Conservation (phyloP, 495 filamentous ascomycete genomes). For the Podospora fimiseda region DNA sequence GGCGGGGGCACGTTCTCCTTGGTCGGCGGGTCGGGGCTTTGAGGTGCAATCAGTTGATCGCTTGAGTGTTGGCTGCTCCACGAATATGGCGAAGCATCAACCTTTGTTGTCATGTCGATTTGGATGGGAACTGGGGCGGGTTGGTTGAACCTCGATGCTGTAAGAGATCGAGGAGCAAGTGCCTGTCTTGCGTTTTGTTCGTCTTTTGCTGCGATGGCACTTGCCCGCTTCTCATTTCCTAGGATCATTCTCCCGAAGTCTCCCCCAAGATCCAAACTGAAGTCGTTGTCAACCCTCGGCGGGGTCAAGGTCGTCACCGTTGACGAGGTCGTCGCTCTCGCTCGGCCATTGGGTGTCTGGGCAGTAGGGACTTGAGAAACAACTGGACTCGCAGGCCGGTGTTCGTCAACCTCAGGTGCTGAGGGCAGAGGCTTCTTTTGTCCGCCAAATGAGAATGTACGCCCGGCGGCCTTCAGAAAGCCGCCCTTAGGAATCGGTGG, state of each 20-base stretch:
- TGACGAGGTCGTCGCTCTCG: constrained; percentile 42
- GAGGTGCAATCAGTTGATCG: constrained; percentile 51
- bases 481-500: constrained; percentile 48
- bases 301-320: constrained; percentile 62
- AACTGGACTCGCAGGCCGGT: constrained; percentile 29
- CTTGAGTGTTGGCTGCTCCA: constrained; percentile 63
- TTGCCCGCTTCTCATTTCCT: constrained; percentile 50
- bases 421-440: constrained; percentile 43
- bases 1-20: constrained; percentile 27
- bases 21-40: constrained; percentile 26
- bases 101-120: constrained; percentile 48
- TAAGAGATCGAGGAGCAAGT: constrained; percentile 29
- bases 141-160: constrained; percentile 34
- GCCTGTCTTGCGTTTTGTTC: constrained; percentile 24
- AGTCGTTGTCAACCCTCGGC: constrained; percentile 56
- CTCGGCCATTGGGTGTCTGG: constrained; percentile 29
- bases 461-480: constrained; percentile 59
- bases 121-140: constrained; percentile 55
- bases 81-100: constrained; percentile 58
- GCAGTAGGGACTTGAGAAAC: constrained; percentile 22
- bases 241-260: constrained; percentile 68
- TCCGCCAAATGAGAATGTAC: constrained; percentile 70
- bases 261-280: constrained; percentile 51
- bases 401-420: constrained; percentile 37
- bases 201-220: constrained; percentile 36